A percentile compares a stretch with the other conserved stretches of the same genome.
These are phyloP conservation scores for Penicillium freii DNA, from an alignment of 2,329 filamentous ascomycete species.

Conservation along the genomic window DNA sequence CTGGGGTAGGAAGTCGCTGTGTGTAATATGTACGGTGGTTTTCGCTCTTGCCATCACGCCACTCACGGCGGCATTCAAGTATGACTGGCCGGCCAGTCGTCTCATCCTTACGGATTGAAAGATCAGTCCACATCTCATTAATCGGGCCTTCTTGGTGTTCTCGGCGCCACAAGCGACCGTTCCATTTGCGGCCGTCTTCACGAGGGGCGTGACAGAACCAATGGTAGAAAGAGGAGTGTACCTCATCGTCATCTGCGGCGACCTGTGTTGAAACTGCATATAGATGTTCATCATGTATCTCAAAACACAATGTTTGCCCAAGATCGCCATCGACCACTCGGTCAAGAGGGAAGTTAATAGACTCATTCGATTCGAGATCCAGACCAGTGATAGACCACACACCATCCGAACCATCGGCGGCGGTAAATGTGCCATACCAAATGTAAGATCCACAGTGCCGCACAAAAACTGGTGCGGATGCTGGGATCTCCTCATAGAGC, in stretches of 20 bases:
- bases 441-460: slow-evolving; percentile 62
- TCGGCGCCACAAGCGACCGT: slow-evolving; percentile 62
- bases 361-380: slow-evolving; percentile 44
- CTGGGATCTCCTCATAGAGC: slow-evolving; percentile 44
- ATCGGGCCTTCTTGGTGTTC: slow-evolving; percentile 68
- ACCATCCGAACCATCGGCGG: slow-evolving; percentile 52
- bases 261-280: slow-evolving; percentile 69
- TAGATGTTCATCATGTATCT: slow-evolving; percentile 63
- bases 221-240: slow-evolving; percentile 67
- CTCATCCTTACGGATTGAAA: slow-evolving; percentile 63
- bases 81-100: slow-evolving; percentile 58
- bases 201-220: slow-evolving; percentile 62
- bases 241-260: slow-evolving; percentile 60
- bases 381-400: slow-evolving; percentile 63
- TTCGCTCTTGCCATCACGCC: slow-evolving; percentile 56
- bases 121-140: slow-evolving; percentile 70
- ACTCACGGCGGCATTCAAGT: slow-evolving; percentile 68
- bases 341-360: slow-evolving; percentile 30
- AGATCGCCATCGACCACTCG: slow-evolving; percentile 49
- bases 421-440: slow-evolving; percentile 65
- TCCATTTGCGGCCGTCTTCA: slow-evolving; percentile 35
- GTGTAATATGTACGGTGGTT: slow-evolving; percentile 67
- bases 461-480: slow-evolving; percentile 62
- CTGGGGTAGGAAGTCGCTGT: slow-evolving; percentile 37
- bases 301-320: slow-evolving; percentile 68